Evolutionary conservation across 2,329 filamentous ascomycete species (phyloP), one percentile per base, ranked within the genome.

Genomic region (Neocatenulostroma microsporum): DNA sequence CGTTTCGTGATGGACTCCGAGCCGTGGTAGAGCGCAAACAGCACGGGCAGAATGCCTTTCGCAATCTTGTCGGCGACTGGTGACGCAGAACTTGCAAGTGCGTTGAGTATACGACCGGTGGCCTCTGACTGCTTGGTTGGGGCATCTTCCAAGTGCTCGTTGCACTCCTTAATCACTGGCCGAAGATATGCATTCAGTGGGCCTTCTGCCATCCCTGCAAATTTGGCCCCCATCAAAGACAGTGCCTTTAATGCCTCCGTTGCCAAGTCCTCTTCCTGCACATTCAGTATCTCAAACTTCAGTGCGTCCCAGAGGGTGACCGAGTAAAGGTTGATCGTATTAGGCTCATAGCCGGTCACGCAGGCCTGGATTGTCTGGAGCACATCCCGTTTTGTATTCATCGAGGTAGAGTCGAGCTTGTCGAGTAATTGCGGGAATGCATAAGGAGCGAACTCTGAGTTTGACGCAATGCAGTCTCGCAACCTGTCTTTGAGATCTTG

Each of bases 121-220:
- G 76, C 76, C 49, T 75, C 74, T 3, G 78, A 80, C 51, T 82
- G 76, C 52, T 81, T 81, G 4, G 78, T 78, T 29, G 78, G 77
- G 5, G 79, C 78, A 51, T 82, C 78, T 48, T 77, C 74, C 3
- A 82, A 63, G 49, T 81, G 76, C 43, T 82, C 75, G 41, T 79
- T 76, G 52, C 78, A 81, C 58, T 82, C 79, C 48, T 78, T 78
- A 30, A 72, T 72, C 40, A 82, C 70, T 2, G 76, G 73, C 30
- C 69, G 69, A 17, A 82, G 58, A 53, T 75, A 82, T 20, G 65
- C 61, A 36, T 63, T 64, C 3, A 70, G 54, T 57, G 72, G 45
- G 56, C 69, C 55, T 67, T 64, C 50, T 50, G 66, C 42, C 59
- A 61, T 48, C 59, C 64, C 36, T 14, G 74, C 74, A 6, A 83